phyloP scores from a whole-genome alignment of 2,329 filamentous ascomycete species.

The Incumbomyces delicatus region DNA sequence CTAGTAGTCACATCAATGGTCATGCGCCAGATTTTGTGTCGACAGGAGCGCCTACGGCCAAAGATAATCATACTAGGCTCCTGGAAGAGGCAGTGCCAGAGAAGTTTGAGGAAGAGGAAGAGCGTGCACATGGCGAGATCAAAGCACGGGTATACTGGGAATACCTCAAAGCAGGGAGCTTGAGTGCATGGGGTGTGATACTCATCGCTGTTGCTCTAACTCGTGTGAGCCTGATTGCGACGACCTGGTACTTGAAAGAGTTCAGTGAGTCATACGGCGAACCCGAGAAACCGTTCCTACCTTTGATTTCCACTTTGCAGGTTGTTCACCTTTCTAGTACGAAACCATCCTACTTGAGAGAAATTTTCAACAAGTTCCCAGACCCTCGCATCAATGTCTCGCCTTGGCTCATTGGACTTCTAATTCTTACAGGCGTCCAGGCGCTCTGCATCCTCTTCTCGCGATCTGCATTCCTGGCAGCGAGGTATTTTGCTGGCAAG shows the following conservation, averaged over 20 bases:
- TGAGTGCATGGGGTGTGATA: slow-evolving; percentile 65
- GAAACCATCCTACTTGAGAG: slow-evolving; percentile 21
- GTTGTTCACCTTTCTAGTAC: slow-evolving; percentile 15
- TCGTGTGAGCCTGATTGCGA: slow-evolving; percentile 54
- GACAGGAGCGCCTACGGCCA: neutral
- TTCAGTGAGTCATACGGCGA: slow-evolving; percentile 69
- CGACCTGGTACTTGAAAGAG: slow-evolving; percentile 73
- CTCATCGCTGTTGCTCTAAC: slow-evolving; percentile 41
- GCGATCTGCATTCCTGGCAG: slow-evolving; percentile 60
- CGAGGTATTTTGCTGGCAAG: slow-evolving; percentile 69
- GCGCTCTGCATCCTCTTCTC: slow-evolving; percentile 51
- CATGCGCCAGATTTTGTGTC: neutral
- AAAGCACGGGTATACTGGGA: slow-evolving; percentile 69
- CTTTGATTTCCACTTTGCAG: slow-evolving; percentile 19
- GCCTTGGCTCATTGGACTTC: slow-evolving; percentile 66
- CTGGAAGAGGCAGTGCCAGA: slow-evolving; percentile 50
- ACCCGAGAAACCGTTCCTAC: neutral
- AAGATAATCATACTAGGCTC: slow-evolving; percentile 29
- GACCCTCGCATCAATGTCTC: slow-evolving; percentile 55
- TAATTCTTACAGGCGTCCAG: slow-evolving; percentile 53
- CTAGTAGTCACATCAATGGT: neutral
- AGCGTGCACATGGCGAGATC: slow-evolving; percentile 64
- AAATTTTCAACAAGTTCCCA: slow-evolving; percentile 47
- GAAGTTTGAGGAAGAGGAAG: slow-evolving; percentile 72
- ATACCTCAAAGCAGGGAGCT: slow-evolving; percentile 71